These are phyloP conservation scores for Trichosporon sp. DNA, from an alignment of 1,284 basidiomycete species.

Conservation along the genomic window DNA sequence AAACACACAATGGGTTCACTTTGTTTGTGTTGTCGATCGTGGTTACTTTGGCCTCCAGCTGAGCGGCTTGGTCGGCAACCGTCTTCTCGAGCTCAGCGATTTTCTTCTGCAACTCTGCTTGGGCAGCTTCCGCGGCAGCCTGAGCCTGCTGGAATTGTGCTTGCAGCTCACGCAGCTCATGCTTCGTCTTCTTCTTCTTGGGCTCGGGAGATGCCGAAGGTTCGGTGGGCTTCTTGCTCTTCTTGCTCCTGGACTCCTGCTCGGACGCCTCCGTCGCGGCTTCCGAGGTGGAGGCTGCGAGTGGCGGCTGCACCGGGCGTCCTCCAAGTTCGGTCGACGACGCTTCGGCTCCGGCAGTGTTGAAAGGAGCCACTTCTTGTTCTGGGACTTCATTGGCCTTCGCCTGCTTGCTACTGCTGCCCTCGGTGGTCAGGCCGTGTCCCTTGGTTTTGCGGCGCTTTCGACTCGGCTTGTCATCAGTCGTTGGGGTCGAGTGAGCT, in stretches of 20 bases:
- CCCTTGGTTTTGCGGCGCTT: constrained; percentile 3
- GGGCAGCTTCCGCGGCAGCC: not conserved
- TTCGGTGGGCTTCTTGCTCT: not conserved
- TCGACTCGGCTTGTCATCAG: not conserved
- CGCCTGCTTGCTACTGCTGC: not conserved
- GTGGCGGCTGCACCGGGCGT: not conserved
- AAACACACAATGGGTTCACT: constrained; percentile 17
- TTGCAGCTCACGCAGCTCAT: constrained; percentile 16
- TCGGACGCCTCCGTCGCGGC: constrained; percentile 9
- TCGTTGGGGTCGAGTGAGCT: not conserved
- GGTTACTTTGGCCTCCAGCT: constrained; percentile 26
- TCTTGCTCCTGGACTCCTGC: constrained; percentile 17
- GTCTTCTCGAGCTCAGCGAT: constrained; percentile 23
- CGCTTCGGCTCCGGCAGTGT: not conserved
- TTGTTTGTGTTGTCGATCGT: constrained; percentile 25
- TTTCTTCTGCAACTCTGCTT: constrained; percentile 20
- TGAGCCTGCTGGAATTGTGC: not conserved
- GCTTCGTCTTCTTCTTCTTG: constrained; percentile 24
- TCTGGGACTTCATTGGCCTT: not conserved
- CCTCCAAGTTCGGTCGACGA: not conserved
- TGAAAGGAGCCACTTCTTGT: not conserved
- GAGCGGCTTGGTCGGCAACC: constrained; percentile 23
- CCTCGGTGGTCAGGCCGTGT: not conserved
- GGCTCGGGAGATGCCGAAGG: not conserved
- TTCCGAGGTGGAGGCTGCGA: not conserved